Evolutionary conservation across 1,284 basidiomycete species (phyloP).

Genomic region (Volvariella volvacea): DNA sequence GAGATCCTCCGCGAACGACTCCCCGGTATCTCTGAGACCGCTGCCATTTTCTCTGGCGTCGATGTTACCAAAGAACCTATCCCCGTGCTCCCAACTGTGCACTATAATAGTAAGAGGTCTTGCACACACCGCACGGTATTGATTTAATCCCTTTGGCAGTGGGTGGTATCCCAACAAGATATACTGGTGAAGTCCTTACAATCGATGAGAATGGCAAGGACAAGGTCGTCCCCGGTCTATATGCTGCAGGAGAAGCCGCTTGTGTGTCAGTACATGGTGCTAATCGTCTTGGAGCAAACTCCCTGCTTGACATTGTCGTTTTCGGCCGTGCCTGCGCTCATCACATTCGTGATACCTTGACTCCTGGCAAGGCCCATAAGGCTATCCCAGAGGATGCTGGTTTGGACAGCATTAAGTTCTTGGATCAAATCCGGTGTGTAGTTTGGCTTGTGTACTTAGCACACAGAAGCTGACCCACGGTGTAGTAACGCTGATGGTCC

Average conservation of each 20-base stretch:
- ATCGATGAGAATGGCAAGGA: conserved; percentile 85
- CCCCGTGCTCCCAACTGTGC: conserved; percentile 92
- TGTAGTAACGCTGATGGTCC: conserved; percentile 72
- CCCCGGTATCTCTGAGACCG: conserved; percentile 99
- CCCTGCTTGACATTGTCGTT: conserved; percentile 97
- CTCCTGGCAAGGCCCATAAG: conserved; percentile 90
- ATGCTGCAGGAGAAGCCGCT: conserved; percentile 98
- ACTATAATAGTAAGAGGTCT: conserved; percentile 80
- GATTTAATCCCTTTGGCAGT: conserved; percentile 45
- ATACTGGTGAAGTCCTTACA: conserved; percentile 96
- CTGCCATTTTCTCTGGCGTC: conserved; percentile 98
- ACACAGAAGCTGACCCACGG: not conserved
- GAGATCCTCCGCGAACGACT: conserved; percentile 96
- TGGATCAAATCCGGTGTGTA: conserved; percentile 78
- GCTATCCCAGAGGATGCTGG: conserved; percentile 86
- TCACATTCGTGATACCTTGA: conserved; percentile 91
- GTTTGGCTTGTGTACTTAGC: conserved; percentile 1
- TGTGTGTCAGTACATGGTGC: conserved; percentile 99
- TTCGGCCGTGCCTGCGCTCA: conserved; percentile 98
- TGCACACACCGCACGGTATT: too few relatives aligned
- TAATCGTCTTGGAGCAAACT: conserved; percentile 99
- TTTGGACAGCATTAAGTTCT: conserved; percentile 78
- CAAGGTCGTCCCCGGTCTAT: conserved; percentile 92
- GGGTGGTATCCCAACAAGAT: conserved; percentile 99
- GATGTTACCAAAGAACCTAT: conserved; percentile 99